Evolutionary conservation across 139 green algal genomes (phyloP).

Genomic region (Axilococcus clingmanii): DNA sequence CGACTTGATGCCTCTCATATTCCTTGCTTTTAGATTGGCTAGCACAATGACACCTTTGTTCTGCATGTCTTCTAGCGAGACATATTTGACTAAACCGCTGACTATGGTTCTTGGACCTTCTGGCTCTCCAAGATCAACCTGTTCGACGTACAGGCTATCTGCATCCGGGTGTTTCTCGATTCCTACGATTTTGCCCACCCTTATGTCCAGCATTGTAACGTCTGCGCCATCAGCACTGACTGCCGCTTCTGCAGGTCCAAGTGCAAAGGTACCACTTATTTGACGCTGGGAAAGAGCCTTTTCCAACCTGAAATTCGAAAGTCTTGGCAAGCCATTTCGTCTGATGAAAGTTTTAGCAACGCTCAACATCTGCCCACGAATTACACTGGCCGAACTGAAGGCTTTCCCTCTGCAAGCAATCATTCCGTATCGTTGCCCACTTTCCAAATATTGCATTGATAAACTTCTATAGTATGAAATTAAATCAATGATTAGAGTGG

Average conservation of each 20-base stretch:
- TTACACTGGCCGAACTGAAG: too few relatives aligned
- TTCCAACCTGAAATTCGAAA: too few relatives aligned
- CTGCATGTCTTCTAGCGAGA: slow-evolving; percentile 72
- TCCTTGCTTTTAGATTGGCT: slow-evolving; percentile 90
- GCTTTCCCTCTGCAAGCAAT: too few relatives aligned
- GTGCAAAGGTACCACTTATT: too few relatives aligned
- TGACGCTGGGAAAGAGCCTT: too few relatives aligned
- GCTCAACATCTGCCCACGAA: too few relatives aligned
- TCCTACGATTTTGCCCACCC: slow-evolving; percentile 74
- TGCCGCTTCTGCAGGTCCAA: not conserved
- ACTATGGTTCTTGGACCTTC: slow-evolving; percentile 70
- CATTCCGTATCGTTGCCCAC: too few relatives aligned
- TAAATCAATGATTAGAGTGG: too few relatives aligned
- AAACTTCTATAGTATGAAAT: too few relatives aligned
- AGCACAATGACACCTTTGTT: slow-evolving; percentile 70
- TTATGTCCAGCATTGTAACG: slow-evolving; percentile 55
- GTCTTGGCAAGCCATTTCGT: too few relatives aligned
- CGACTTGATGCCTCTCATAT: slow-evolving; percentile 86
- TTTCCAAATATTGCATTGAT: too few relatives aligned
- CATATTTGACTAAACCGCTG: slow-evolving; percentile 84
- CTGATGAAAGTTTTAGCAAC: too few relatives aligned
- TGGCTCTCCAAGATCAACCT: slow-evolving; percentile 86
- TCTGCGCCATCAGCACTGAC: slow-evolving; percentile 7
- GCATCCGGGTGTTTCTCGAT: slow-evolving; percentile 71
- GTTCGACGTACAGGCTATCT: slow-evolving; percentile 88